These are phyloP conservation scores for Diaporthe australafricana DNA, from an alignment of 2,329 filamentous ascomycete genomes.

Conservation along the genomic window DNA sequence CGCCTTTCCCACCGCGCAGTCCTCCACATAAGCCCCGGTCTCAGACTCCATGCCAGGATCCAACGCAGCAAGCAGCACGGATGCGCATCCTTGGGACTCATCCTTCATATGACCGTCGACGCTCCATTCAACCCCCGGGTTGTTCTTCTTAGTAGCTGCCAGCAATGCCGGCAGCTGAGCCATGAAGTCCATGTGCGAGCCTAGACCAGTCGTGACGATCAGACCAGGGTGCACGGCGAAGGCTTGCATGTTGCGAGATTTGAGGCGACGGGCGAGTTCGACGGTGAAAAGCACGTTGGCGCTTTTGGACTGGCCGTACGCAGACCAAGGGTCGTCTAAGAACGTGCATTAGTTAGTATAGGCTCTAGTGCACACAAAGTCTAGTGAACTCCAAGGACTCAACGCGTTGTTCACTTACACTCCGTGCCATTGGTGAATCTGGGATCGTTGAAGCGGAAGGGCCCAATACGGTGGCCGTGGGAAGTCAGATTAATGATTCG, in stretches of 20 bases:
- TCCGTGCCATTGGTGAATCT: constrained; percentile 25
- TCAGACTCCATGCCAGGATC: constrained; percentile 14
- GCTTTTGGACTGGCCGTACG: constrained; percentile 46
- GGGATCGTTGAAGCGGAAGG: constrained; percentile 49
- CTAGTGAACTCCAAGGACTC: constrained; percentile 39
- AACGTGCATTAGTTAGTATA: not conserved
- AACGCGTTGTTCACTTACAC: not conserved
- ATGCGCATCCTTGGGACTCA: constrained; percentile 46
- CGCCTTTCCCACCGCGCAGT: constrained; percentile 2
- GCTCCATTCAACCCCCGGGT: constrained; percentile 4
- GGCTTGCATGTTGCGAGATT: constrained; percentile 7
- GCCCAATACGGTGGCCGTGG: constrained; percentile 45
- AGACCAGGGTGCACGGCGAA: constrained; percentile 27
- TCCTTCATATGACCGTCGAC: constrained; percentile 24
- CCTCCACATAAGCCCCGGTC: constrained; percentile 9
- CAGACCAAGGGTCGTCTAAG: constrained; percentile 36
- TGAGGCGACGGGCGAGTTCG: constrained; percentile 39
- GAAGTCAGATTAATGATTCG: constrained; percentile 57
- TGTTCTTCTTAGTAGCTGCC: constrained; percentile 3
- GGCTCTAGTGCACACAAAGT: constrained; percentile 4
- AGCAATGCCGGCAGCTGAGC: not conserved
- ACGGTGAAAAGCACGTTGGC: constrained; percentile 45
- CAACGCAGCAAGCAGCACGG: constrained; percentile 10
- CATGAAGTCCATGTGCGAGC: constrained; percentile 2
- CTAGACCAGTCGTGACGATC: constrained; percentile 17